Evolutionary conservation across 2,329 filamentous ascomycete genomes (phyloP).

Genomic region (Coniella vitis): DNA sequence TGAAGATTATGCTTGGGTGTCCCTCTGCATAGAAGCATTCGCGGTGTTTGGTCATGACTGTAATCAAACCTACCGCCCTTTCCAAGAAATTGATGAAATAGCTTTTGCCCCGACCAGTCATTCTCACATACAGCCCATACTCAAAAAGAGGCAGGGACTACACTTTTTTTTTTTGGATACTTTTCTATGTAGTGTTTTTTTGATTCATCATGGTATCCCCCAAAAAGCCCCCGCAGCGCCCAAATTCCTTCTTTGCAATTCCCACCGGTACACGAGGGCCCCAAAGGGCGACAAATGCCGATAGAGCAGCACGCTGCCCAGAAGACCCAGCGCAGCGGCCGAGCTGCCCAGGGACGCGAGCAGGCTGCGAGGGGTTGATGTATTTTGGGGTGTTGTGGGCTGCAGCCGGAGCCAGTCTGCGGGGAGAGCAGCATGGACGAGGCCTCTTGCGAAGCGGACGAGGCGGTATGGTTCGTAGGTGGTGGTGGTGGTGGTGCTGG

Average conservation of each 20-base stretch:
- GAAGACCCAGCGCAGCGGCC: conserved; percentile 4
- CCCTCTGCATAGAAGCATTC: no score
- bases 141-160: no score
- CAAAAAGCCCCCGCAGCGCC: conserved; percentile 13
- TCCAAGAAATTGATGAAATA: no score
- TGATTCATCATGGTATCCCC: not conserved
- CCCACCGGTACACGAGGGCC: conserved; percentile 10
- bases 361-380: not conserved
- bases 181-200: no score
- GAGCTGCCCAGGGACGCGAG: conserved; percentile 5
- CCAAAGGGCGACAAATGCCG: conserved; percentile 15
- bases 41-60: no score
- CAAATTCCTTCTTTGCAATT: conserved; percentile 9
- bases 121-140: no score
- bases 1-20: no score
- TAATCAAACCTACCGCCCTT: no score
- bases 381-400: not conserved
- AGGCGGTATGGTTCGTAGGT: not conserved
- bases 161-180: no score
- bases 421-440: conserved; percentile 9
- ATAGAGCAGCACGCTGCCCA: conserved; percentile 14
- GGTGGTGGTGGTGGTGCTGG: no score
- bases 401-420: conserved; percentile 5
- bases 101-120: no score
- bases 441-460: conserved; percentile 10